Base-by-base conservation (phyloP, 2,329 filamentous ascomycete species). In the Phoma herbarum region DNA sequence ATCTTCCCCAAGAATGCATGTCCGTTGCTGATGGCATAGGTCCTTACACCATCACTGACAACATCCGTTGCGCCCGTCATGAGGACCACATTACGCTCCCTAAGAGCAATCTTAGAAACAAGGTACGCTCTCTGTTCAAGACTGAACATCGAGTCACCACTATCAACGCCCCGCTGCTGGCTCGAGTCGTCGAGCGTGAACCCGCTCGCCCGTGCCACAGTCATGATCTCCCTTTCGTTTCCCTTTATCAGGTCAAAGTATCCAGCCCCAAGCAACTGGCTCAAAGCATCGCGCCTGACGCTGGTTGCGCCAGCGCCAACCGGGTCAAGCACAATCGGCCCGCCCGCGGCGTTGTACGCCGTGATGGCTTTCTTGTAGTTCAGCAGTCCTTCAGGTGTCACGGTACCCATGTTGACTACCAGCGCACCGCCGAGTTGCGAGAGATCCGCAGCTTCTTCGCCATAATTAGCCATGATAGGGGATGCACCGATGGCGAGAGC, bases 331-430 rank as follows among this genome's bases (percentile, higher is more conserved):
- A 98, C 82, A 0, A 96, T 86, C 0, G 93, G 92, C 1, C 89
- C 86, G 0, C 88, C 88, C 9, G 84, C 85, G 2, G 83, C 81
- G 69, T 97, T 98, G 82, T 98, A 97, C 1, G 92, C 93, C 39
- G 80, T 80, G 10, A 97, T 81, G 0, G 93, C 93, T 72, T 88
- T 84, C 35, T 86, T 72, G 75, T 95, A 93, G 75, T 91, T 92
- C 11, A 80, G 70, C 3, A 94, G 77, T 33, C 88, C 89, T 5
- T 92, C 90, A 0, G 89, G 87, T 1, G 91, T 95, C 7, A 94
- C 88, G 0, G 92, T 97, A 26, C 94, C 94, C 92, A 97, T 97
- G 78, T 98, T 98, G 72, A 98, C 85, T 44, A 98, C 90, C 1
- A 98, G 84, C 0, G 89, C 87, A 11, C 91, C 92, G 35, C 89